A percentile compares a stretch with the other conserved stretches of the same genome.
These are phyloP conservation scores for Paraphaeosphaeria minitans DNA, from an alignment of 2,329 filamentous ascomycete species.

Conservation along the genomic window DNA sequence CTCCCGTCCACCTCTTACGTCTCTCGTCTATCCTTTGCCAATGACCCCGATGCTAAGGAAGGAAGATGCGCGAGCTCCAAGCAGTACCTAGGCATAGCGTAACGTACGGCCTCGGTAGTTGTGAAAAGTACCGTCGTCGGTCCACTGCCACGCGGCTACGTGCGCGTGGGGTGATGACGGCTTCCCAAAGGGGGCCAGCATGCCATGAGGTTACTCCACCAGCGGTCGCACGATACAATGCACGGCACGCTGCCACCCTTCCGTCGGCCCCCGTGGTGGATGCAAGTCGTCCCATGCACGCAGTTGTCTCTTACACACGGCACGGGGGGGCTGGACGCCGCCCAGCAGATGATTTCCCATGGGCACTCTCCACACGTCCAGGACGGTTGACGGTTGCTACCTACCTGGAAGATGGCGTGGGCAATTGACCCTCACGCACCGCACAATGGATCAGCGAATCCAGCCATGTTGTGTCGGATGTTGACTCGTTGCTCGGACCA, in stretches of 20 bases:
- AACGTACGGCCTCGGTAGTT: conserved; percentile 4
- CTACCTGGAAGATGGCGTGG: conserved; percentile 17
- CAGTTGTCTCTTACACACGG: conserved; percentile 25
- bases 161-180: not conserved
- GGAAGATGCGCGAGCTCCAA: not conserved
- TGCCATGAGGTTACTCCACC: conserved; percentile 15
- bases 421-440: conserved; percentile 21
- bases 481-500: conserved; percentile 19
- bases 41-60: not conserved
- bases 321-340: conserved; percentile 23
- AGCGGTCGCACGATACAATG: conserved; percentile 24
- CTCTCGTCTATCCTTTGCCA: not conserved
- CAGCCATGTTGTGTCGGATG: conserved; percentile 23
- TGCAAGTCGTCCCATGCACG: conserved; percentile 11
- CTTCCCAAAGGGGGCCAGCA: conserved; percentile 2
- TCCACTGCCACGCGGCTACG: conserved; percentile 10
- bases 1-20: not conserved
- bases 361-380: conserved; percentile 18
- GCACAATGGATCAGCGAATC: conserved; percentile 26
- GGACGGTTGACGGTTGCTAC: not conserved
- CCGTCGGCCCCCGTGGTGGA: conserved; percentile 9
- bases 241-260: conserved; percentile 28
- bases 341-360: conserved; percentile 9
- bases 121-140: not conserved
- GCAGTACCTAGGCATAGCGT: not conserved